Evolutionary conservation across 2,329 filamentous ascomycete genomes (phyloP), one percentile per base, ranked within the genome.

Genomic region (Diaporthe velutina): DNA sequence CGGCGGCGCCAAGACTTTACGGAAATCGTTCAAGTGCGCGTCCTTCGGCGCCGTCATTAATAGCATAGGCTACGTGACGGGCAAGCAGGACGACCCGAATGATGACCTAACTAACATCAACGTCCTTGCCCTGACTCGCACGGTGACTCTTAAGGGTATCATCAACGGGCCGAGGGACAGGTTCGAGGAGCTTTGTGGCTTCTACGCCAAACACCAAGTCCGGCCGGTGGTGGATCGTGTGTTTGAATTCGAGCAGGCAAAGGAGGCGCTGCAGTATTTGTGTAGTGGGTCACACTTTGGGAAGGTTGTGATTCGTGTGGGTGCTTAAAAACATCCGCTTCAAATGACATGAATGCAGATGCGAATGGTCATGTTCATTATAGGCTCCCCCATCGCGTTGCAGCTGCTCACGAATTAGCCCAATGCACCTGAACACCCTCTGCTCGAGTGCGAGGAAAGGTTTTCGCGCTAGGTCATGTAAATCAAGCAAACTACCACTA

Each of bases 161-260:
- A 77, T 91, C 40, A 91, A 92, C 79, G 90, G 90, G 0, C 89
- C 90, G 0, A 87, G 86, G 76, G 89, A 90, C 76, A 83, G 87
- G 54, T 88, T 76, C 12, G 66, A 76, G 66, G 75, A 76, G 50
- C 50, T 73, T 38, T 71, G 64, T 33, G 70, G 40, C 7, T 76
- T 84, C 40, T 85, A 85, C 72, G 80, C 83, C 42, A 74, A 80
- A 57, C 80, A 84, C 52, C 66, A 79, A 71, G 84, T 87, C 55
- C 82, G 77, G 30, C 86, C 86, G 0, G 83, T 86, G 0, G 80
- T 89, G 25, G 85, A 88, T 77, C 80, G 79, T 61, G 80, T 83
- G 1, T 88, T 88, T 76, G 74, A 60, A 15, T 86, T 88, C 73
- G 82, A 81, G 9, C 78, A 87, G 74, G 81, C 81, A 2, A 82